Evolutionary conservation across 2,329 filamentous ascomycete genomes (phyloP).

Genomic region (Ophiostoma tasmaniense): DNA sequence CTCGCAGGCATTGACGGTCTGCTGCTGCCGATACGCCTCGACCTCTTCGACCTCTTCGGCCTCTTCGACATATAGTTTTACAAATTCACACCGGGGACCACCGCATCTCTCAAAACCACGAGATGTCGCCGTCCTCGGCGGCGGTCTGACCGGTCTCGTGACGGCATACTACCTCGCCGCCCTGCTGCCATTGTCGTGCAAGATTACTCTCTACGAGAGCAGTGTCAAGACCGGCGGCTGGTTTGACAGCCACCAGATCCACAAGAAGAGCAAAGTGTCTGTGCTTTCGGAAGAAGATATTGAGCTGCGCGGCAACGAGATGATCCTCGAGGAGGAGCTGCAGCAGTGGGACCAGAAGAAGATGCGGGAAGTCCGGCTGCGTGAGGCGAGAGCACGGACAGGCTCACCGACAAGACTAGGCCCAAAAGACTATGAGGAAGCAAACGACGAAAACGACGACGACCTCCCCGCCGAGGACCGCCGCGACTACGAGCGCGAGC

Average conservation of each 20-base stretch:
- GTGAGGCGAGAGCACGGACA: background rate
- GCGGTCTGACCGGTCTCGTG: slow-evolving; percentile 73
- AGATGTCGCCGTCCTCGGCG: slow-evolving; percentile 61
- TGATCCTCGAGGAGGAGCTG: slow-evolving; percentile 6
- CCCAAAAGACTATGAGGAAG: background rate
- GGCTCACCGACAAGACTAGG: background rate
- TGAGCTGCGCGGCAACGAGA: background rate
- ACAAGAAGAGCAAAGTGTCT: slow-evolving; percentile 27
- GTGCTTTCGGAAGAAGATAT: slow-evolving; percentile 1
- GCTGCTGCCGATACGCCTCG: background rate
- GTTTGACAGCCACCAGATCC: slow-evolving; percentile 53
- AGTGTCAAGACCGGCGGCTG: slow-evolving; percentile 68
- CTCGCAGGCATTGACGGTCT: background rate
- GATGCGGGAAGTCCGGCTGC: background rate
- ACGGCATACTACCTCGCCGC: slow-evolving; percentile 68
- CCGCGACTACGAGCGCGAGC: background rate
- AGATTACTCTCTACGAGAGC: slow-evolving; percentile 76
- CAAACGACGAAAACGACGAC: slow-evolving; percentile 22
- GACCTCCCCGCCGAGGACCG: background rate
- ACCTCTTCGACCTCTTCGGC: background rate
- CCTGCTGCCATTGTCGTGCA: slow-evolving; percentile 52
- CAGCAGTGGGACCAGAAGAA: slow-evolving; percentile 1
- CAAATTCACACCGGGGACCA: background rate
- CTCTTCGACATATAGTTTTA: background rate
- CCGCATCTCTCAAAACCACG: slow-evolving; percentile 3